These are phyloP conservation scores for Claviceps africana DNA, from an alignment of 2,329 filamentous ascomycete species.

Conservation along the genomic window DNA sequence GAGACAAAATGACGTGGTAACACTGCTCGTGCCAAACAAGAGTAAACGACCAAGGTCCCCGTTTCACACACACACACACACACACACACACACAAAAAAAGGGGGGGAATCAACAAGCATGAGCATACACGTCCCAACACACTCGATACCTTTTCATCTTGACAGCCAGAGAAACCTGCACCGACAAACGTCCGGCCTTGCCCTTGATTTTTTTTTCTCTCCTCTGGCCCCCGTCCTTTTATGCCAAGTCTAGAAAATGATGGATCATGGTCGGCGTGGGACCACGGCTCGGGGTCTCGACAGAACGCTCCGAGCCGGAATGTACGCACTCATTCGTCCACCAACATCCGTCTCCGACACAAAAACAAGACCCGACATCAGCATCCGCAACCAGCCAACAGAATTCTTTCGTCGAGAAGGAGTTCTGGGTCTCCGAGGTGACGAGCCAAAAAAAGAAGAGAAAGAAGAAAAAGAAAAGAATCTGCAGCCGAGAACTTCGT, in stretches of 20 bases:
- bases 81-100: background rate
- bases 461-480: too few relatives aligned
- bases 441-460: too few relatives aligned
- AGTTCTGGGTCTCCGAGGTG: too few relatives aligned
- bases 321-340: background rate
- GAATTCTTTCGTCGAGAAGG: background rate
- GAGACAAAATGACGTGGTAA: slow-evolving; percentile 3
- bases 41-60: background rate
- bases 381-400: background rate
- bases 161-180: background rate
- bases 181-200: background rate
- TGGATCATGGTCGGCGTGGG: background rate
- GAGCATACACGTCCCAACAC: background rate
- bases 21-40: slow-evolving; percentile 3
- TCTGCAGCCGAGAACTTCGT: background rate
- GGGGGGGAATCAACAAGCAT: background rate
- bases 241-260: background rate
- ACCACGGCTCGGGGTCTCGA: background rate
- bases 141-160: background rate
- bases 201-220: background rate
- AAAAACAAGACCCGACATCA: background rate
- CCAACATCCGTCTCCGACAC: background rate
- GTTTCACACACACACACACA: too few relatives aligned
- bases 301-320: background rate
- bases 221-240: background rate